Evolutionary conservation across 192 early-diverging fungal genomes (phyloP).

Genomic region (Haplosporangium gracile): DNA sequence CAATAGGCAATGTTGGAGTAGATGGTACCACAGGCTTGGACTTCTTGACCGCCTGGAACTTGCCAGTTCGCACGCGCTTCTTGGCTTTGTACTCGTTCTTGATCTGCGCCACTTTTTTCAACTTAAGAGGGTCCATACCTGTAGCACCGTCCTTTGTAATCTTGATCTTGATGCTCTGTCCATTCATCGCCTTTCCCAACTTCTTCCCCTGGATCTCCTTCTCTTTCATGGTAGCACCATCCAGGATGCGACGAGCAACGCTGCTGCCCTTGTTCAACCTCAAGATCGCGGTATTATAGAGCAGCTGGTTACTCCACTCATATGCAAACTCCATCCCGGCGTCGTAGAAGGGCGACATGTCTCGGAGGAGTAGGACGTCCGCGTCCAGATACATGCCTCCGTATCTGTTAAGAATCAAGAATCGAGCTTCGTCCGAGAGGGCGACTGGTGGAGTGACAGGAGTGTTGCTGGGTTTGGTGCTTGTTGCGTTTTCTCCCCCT

Average conservation of each 20-base stretch:
- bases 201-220: conserved; percentile 29
- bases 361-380: conserved; percentile 49
- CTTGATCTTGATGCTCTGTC: background rate
- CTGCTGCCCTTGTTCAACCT: conserved; percentile 29
- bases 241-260: conserved; percentile 36
- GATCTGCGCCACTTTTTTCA: background rate
- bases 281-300: conserved; percentile 54
- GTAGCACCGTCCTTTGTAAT: background rate
- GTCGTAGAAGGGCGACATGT: conserved; percentile 53
- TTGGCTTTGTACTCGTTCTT: background rate
- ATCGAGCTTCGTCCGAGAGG: conserved; percentile 51
- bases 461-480: background rate
- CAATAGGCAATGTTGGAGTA: background rate
- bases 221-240: conserved; percentile 39
- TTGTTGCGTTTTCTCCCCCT: background rate
- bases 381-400: conserved; percentile 58
- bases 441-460: conserved; percentile 20
- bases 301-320: conserved; percentile 45
- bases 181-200: background rate
- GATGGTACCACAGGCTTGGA: background rate
- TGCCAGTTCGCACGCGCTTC: background rate
- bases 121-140: background rate
- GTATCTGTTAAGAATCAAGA: conserved; percentile 48
- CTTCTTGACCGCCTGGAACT: background rate
- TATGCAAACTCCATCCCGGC: conserved; percentile 51